Evolutionary conservation across 768 basidiomycete species (phyloP), one percentile per base, ranked within the genome.

Genomic region (Amanita brunnescens): DNA sequence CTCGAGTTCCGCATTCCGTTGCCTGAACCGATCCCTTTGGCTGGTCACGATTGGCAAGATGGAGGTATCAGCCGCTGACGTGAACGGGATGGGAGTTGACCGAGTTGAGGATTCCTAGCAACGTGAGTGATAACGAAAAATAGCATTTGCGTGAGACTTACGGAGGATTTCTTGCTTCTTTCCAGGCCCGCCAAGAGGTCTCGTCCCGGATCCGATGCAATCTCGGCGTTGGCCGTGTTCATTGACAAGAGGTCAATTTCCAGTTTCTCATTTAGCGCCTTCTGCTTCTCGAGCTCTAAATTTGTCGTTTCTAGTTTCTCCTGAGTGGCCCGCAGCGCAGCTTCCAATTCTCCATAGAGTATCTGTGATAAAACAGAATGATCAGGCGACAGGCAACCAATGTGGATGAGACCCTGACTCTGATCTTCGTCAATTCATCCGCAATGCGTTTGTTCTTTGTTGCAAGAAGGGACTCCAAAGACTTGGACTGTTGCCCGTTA

Each of bases 21-120:
- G 91, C 46, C 95, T 76, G 79, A 98, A 99, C n/a, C 95, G 78
- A 63, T 99, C 96, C 52, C 96, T 78, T 63, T 99, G 96, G 60
- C 89, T 88, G 1, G 96, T 97, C 35, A 98, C 96, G 57, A 99
- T 98, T 2, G 95, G 96, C n/a, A 99, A 69, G 59, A 98, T 98
- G 7, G 92, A 94, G 0, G 87, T 89, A 61, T 98, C 95, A 5
- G 87, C 89, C 2, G 88, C 78, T 30, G 81, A 67, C 5, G 80
- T 71, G 60, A 88, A 87, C 1, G 82, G 80, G 57, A 89, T 80
- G 0, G 90, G 83, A 2, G 82, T 81, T 51, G 72, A 69, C 52
- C 80, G 71, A 13, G 72, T 65, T 23, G 72, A 66, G 34, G 59
- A 59, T 49, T 66, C 64, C 66, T 69, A 30, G 26, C 9, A 49